phyloP scores from a whole-genome alignment of 2,329 filamentous ascomycete species.

The Canariomyces notabilis region DNA sequence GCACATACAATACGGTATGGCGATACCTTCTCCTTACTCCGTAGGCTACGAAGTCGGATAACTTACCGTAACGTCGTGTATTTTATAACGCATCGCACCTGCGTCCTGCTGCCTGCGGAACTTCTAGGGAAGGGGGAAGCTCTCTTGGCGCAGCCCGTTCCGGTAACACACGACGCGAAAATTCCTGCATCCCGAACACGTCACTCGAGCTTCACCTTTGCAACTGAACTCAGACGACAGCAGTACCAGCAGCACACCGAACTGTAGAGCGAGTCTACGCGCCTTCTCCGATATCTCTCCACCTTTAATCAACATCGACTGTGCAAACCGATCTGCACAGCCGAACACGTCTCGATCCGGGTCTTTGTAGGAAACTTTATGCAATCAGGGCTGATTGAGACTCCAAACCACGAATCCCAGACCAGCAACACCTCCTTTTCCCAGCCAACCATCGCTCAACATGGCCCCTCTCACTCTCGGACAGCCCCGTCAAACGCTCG shows the following conservation, averaged over 20 bases:
- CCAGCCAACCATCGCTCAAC: conserved; percentile 40
- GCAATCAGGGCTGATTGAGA: conserved; percentile 53
- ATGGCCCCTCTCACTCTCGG: conserved; percentile 51
- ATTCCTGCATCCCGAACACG: conserved; percentile 11
- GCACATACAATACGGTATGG: no score
- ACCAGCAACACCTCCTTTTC: conserved; percentile 32
- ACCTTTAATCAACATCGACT: conserved; percentile 34
- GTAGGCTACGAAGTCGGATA: no score
- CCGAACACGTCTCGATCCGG: conserved; percentile 33
- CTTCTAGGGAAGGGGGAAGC: not conserved
- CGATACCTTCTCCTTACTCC: no score
- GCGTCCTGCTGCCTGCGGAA: not conserved
- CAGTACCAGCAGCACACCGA: conserved; percentile 1
- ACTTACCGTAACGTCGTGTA: no score
- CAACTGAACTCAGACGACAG: not conserved
- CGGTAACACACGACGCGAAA: conserved; percentile 8
- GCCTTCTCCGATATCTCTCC: not conserved
- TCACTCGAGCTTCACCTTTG: conserved; percentile 6
- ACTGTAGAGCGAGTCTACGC: not conserved
- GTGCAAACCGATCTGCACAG: conserved; percentile 51
- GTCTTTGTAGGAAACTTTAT: conserved; percentile 52
- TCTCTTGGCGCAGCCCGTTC: not conserved
- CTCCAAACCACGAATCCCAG: conserved; percentile 39
- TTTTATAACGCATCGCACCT: no score
- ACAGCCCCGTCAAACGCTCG: conserved; percentile 34